A percentile compares a stretch with the other conserved stretches of the same genome.
Evolutionary conservation across 495 filamentous ascomycete species (phyloP).

Genomic region (Penicillium longicatenatum): DNA sequence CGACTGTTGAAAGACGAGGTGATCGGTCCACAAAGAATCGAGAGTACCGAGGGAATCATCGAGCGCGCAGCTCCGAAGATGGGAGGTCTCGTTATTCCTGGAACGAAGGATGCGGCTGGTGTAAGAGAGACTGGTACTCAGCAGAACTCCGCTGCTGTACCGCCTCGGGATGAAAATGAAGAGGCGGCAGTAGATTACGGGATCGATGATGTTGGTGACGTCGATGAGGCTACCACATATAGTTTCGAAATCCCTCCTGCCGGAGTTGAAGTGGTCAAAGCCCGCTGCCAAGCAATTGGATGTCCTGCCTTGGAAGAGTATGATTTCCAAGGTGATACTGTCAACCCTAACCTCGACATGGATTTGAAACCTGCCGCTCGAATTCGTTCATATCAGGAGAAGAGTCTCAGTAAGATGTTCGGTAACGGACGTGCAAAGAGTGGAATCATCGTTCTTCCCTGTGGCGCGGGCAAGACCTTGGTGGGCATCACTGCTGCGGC

Average conservation of each 20-base stretch:
- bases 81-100: slow-evolving; percentile 90
- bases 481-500: slow-evolving; percentile 97
- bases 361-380: slow-evolving; percentile 61
- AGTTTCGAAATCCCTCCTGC: slow-evolving; percentile 86
- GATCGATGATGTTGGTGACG: slow-evolving; percentile 78
- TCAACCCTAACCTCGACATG: slow-evolving; percentile 91
- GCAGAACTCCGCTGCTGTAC: slow-evolving; percentile 38
- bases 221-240: slow-evolving; percentile 82
- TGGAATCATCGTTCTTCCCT: slow-evolving; percentile 96
- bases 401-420: slow-evolving; percentile 98
- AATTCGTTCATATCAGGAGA: slow-evolving; percentile 79
- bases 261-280: slow-evolving; percentile 82
- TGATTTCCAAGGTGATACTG: slow-evolving; percentile 91
- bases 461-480: slow-evolving; percentile 94
- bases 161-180: slow-evolving; percentile 26
- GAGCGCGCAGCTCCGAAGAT: slow-evolving; percentile 82
- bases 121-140: slow-evolving; percentile 63
- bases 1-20: slow-evolving; percentile 73
- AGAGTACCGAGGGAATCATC: slow-evolving; percentile 69
- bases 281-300: slow-evolving; percentile 82
- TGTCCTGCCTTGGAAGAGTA: slow-evolving; percentile 95
- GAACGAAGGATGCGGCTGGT: slow-evolving; percentile 89
- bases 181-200: slow-evolving; percentile 63
- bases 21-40: slow-evolving; percentile 64
- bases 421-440: slow-evolving; percentile 95